A percentile compares a stretch with the other conserved stretches of the same genome.
phyloP scores from a whole-genome alignment of 495 filamentous ascomycete genomes.

The Penicillium arizonense region DNA sequence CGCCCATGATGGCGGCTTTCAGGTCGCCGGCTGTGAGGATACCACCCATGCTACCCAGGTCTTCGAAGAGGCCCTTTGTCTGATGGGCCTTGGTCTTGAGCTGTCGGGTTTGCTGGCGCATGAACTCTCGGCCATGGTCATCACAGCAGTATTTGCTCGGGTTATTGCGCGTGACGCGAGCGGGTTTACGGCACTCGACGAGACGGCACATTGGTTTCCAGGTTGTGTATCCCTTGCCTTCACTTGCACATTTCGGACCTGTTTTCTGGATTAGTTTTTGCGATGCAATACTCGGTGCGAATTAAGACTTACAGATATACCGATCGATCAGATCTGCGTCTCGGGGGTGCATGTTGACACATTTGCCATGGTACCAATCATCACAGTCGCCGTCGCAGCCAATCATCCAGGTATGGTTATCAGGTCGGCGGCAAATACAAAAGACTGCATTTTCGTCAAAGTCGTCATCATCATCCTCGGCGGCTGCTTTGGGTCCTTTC shows the following conservation, averaged over 20 bases:
- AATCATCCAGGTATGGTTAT: slow-evolving; percentile 78
- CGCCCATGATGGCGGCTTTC: slow-evolving; percentile 49
- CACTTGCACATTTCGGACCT: slow-evolving; percentile 58
- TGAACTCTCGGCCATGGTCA: slow-evolving; percentile 60
- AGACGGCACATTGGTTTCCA: slow-evolving; percentile 72
- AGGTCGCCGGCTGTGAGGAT: slow-evolving; percentile 57
- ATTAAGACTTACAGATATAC: slow-evolving; percentile 58
- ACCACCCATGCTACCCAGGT: slow-evolving; percentile 55
- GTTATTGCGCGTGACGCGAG: slow-evolving; percentile 44
- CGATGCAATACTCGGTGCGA: background rate
- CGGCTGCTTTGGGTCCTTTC: slow-evolving; percentile 9
- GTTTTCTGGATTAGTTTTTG: slow-evolving; percentile 8
- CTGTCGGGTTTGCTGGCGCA: slow-evolving; percentile 40
- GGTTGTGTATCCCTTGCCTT: slow-evolving; percentile 54
- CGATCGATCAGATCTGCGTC: slow-evolving; percentile 66
- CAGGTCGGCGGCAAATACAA: slow-evolving; percentile 69
- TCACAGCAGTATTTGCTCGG: slow-evolving; percentile 71
- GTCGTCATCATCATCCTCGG: slow-evolving; percentile 40
- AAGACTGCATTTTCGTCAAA: slow-evolving; percentile 54
- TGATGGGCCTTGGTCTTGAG: slow-evolving; percentile 22
- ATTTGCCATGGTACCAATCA: slow-evolving; percentile 73
- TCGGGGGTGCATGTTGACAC: slow-evolving; percentile 59
- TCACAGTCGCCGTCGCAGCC: slow-evolving; percentile 70
- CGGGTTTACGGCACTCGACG: slow-evolving; percentile 58
- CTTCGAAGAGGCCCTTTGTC: slow-evolving; percentile 27